Conservation (phyloP, 768 basidiomycete species). For the Polyporus arcularius region DNA sequence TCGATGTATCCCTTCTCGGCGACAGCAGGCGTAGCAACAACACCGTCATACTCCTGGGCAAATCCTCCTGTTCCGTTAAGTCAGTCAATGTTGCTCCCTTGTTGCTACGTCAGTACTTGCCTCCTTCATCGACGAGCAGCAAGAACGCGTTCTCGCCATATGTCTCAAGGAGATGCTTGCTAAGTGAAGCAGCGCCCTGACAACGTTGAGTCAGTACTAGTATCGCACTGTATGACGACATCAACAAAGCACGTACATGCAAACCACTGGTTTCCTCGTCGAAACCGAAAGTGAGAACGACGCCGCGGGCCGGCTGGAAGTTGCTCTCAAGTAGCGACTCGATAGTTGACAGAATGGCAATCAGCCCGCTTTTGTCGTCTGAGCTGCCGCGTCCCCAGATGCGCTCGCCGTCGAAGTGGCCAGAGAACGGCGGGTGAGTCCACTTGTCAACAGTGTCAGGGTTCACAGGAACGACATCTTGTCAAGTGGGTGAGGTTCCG, state of each 20-base stretch:
- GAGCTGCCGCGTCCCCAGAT: slow-evolving; percentile 38
- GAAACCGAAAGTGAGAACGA: slow-evolving; percentile 46
- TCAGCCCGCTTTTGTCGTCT: slow-evolving; percentile 37
- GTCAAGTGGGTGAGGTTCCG: background rate
- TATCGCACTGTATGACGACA: background rate
- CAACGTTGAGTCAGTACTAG: background rate
- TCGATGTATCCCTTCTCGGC: slow-evolving; percentile 48
- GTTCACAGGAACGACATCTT: slow-evolving; percentile 54
- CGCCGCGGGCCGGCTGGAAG: slow-evolving; percentile 46
- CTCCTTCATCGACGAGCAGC: slow-evolving; percentile 63
- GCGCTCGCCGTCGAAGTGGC: slow-evolving; percentile 40
- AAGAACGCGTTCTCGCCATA: slow-evolving; percentile 54
- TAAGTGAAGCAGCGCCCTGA: slow-evolving; percentile 47
- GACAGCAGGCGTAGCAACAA: slow-evolving; percentile 32
- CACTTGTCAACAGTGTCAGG: slow-evolving; percentile 45
- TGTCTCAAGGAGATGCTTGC: slow-evolving; percentile 38
- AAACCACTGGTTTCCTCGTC: slow-evolving; percentile 49
- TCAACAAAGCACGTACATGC: slow-evolving; percentile 20
- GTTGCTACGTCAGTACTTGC: slow-evolving; percentile 25
- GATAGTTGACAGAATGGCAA: slow-evolving; percentile 40
- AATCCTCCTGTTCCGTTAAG: slow-evolving; percentile 26
- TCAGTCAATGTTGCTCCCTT: background rate
- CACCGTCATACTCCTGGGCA: slow-evolving; percentile 28
- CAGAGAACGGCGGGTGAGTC: slow-evolving; percentile 53
- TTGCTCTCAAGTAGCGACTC: slow-evolving; percentile 47